Evolutionary conservation across 345 rosid genomes (phyloP), one percentile per base, ranked within the genome.

Genomic region (Leavenworthia alabamica): DNA sequence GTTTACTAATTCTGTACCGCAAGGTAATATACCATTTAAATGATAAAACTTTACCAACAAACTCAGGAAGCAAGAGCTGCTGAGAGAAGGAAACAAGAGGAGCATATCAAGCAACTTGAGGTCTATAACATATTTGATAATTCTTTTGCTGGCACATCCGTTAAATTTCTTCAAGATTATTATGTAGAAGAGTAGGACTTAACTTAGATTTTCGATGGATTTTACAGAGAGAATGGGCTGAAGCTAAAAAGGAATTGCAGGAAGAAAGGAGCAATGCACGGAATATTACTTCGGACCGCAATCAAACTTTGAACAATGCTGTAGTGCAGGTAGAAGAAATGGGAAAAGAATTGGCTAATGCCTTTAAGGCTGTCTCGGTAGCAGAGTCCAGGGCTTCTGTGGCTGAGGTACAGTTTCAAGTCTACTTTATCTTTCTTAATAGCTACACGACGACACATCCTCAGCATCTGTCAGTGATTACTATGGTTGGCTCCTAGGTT

Each of bases 151-250:
- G 17, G 39, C 67, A 40, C 45, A 16, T 60, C 40, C 28, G 5
- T 44, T 15, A 47, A 41, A 4, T 28, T 46, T 36, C 45, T 37
- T 48, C 46, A 59, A 40, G 44, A 48, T 51, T 66, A 26, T 27
- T 13, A n/a, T 43, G 23, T 26, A 23, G 13, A 64, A 20, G 19
- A 26, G 50, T 57, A 19, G 67, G 51, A 4, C 22, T 50, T 52
- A 16, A 50, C 35, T 62, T 33, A 45, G 50, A 17, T 51, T 60
- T 28, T 29, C 45, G 41, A 54, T 12, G 64, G 35, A 39, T 62
- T 73, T 51, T 59, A 47, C 71, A 92, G 99, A 83, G 81, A 73
- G 99, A 92, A 78, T 89, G 96, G 99, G 94, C 89, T 57, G 90
- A 86, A 72, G 96, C 92, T 27, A 92, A 85, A 80, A 83, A 74